Conservation (phyloP, 2,329 filamentous ascomycete species). For the Claviceps cyperi region DNA sequence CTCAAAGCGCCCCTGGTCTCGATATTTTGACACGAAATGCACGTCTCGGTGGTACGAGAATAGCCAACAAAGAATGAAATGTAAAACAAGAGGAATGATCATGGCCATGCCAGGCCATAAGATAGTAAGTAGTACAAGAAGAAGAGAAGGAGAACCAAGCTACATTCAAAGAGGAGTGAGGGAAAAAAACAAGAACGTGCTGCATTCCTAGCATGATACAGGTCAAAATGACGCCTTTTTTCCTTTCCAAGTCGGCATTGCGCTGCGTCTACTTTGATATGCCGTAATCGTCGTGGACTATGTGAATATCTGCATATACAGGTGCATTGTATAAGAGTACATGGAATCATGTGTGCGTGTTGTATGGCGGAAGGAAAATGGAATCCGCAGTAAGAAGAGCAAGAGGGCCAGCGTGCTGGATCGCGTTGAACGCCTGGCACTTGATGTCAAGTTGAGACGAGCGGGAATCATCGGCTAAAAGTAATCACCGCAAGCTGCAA, state of each 20-base stretch:
- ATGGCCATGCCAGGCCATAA: neutral
- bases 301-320: neutral
- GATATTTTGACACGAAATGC: neutral
- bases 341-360: neutral
- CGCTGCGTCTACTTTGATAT: neutral
- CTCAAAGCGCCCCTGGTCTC: neutral
- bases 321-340: neutral
- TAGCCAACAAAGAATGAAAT: neutral
- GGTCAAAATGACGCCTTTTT: neutral
- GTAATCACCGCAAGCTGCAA: conserved; percentile 34
- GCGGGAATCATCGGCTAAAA: conserved; percentile 26
- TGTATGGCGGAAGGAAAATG: neutral
- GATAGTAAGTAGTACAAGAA: too few relatives aligned
- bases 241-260: neutral
- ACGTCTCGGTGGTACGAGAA: neutral
- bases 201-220: neutral
- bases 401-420: neutral
- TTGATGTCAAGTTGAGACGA: neutral
- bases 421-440: neutral
- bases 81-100: neutral
- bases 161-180: too few relatives aligned
- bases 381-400: neutral
- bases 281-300: neutral
- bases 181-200: neutral
- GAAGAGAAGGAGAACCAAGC: neutral